A percentile compares a stretch with the other conserved stretches of the same genome.
These are phyloP conservation scores for Pyrenochaeta sp. DNA, from an alignment of 2,329 filamentous ascomycete genomes.

Conservation along the genomic window DNA sequence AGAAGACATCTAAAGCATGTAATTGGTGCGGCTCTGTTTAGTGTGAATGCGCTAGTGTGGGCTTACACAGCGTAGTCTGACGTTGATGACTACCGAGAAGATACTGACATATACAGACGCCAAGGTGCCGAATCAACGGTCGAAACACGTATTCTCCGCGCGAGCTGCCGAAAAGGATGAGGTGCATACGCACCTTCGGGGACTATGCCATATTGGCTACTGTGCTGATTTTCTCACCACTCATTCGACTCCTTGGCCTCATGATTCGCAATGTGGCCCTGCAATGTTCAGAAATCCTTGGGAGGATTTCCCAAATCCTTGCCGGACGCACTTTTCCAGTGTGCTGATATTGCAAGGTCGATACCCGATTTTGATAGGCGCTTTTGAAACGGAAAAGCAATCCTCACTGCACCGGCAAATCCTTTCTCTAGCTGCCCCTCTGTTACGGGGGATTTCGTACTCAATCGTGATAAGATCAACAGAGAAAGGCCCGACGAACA, in stretches of 20 bases:
- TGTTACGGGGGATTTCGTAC: background rate
- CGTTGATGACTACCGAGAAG: too few relatives aligned
- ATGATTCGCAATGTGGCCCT: background rate
- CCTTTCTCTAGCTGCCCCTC: background rate
- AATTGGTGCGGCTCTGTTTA: too few relatives aligned
- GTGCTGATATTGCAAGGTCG: background rate
- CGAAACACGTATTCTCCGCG: too few relatives aligned
- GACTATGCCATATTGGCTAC: background rate
- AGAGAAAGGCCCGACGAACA: background rate
- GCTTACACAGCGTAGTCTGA: too few relatives aligned
- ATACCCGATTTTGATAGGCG: background rate
- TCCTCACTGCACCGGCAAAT: background rate
- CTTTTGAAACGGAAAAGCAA: background rate
- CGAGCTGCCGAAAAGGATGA: too few relatives aligned
- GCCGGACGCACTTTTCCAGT: background rate
- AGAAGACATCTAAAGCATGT: too few relatives aligned
- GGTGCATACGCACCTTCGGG: too few relatives aligned
- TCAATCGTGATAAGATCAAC: background rate
- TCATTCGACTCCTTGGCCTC: background rate
- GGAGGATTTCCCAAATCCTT: background rate
- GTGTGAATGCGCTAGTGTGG: too few relatives aligned
- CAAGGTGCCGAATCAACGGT: too few relatives aligned
- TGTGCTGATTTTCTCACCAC: background rate
- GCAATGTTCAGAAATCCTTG: background rate
- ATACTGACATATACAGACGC: too few relatives aligned